Base-by-base conservation (phyloP, 768 basidiomycete genomes). In the Termitomyces sp. region DNA sequence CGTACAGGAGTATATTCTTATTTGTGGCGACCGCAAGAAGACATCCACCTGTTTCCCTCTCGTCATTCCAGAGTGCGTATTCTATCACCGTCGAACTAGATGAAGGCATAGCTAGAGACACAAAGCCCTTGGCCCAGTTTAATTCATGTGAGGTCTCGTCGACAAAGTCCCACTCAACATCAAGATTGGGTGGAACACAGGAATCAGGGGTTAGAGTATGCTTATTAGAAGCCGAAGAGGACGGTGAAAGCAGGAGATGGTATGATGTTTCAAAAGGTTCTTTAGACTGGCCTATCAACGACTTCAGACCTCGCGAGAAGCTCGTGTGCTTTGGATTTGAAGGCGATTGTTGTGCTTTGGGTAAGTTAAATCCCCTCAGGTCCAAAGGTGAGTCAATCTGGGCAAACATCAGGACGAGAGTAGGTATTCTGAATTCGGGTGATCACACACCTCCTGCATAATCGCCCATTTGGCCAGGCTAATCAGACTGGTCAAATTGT, bases 21-120 rank as follows among this genome's bases (percentile, higher is more conserved):
- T 89, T 91, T 1, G 88, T 88, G 7, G 83, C 87, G 20, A 94
- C 80, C 0, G 89, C 91, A n/a, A 94, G 79, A 38, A 88, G 69
- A 32, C 77, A 74, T 63, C 82, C 69, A 64, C 80, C 62, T 63
- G 72, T 60, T 50, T 75, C 66, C 54, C 70, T 73, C 3, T 84
- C 82, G 29, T 87, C 81, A 32, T 73, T 75, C 84, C 84, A 89
- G 5, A 91, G 70, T 7, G 86, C 82, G 64, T 86, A 93, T 5
- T 78, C 83, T 25, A 82, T 61, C 9, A 90, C 83, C 1, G 82
- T 79, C 1, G 75, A 61, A 56, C 76, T 80, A 20, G 76, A 70
- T 39, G 91, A 69, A 43, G 88, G 76, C 23, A 78, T 68, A 3
- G 88, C 88, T n/a, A 93, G 77, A 0, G 88, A 84, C 1, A 90